These are phyloP conservation scores for Eragrostis tef DNA, from an alignment of 202 grass and related monocot species.

Conservation along the genomic window DNA sequence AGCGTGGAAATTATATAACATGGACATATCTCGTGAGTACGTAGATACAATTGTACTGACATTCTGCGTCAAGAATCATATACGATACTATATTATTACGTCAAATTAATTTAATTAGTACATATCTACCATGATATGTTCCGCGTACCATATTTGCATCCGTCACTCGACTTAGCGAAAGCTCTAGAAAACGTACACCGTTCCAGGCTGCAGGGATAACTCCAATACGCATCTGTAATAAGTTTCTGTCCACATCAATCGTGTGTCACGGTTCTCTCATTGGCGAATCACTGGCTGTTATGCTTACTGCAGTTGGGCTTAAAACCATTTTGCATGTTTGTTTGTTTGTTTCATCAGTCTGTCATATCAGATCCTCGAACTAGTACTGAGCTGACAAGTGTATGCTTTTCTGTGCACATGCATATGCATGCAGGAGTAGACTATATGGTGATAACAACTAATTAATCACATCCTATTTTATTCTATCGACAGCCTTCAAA, in stretches of 20 bases:
- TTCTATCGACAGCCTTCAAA: slow-evolving; percentile 27
- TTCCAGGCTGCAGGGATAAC: background rate
- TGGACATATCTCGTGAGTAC: no score
- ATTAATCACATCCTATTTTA: background rate
- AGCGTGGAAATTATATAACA: no score
- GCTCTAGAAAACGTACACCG: slow-evolving; percentile 3
- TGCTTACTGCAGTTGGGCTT: background rate
- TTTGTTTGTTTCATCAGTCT: slow-evolving; percentile 3
- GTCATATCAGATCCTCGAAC: background rate
- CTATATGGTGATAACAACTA: slow-evolving; percentile 13
- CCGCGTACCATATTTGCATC: background rate
- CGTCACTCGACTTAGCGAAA: slow-evolving; percentile 35
- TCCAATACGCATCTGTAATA: background rate
- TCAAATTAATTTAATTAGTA: background rate
- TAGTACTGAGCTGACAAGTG: slow-evolving; percentile 42
- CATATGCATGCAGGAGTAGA: slow-evolving; percentile 30
- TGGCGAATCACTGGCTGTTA: background rate
- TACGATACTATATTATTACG: background rate
- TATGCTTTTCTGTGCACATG: background rate
- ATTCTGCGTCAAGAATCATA: no score
- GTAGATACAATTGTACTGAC: no score
- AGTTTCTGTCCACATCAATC: background rate
- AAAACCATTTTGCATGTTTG: slow-evolving; percentile 1
- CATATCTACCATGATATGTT: background rate
- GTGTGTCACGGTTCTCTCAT: background rate